These are phyloP conservation scores for Xylariaceae sp. DNA, from an alignment of 2,329 filamentous ascomycete genomes.

Conservation along the genomic window DNA sequence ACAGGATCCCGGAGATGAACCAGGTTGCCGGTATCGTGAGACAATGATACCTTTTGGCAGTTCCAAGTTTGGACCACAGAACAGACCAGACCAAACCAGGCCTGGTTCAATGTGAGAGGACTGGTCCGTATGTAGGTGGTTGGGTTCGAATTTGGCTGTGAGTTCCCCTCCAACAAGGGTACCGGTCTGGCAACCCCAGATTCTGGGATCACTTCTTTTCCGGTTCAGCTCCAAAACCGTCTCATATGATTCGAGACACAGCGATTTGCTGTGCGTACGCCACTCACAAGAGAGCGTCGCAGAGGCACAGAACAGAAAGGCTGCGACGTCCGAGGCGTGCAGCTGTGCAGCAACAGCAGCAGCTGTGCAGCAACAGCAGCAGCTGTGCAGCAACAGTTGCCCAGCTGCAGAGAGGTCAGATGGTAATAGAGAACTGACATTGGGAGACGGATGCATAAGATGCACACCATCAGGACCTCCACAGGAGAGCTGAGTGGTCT, in stretches of 20 bases:
- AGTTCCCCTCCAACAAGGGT: neutral
- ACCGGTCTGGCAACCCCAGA: conserved; percentile 6
- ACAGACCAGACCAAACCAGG: neutral
- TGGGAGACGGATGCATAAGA: conserved; percentile 28
- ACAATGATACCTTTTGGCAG: neutral
- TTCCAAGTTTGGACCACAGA: neutral
- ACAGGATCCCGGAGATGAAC: neutral
- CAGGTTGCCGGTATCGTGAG: neutral
- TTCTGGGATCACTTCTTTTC: conserved; percentile 10
- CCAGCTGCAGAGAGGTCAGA: conserved; percentile 22
- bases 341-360: too few relatives aligned
- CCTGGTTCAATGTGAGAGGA: neutral
- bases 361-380: too few relatives aligned
- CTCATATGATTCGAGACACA: too few relatives aligned
- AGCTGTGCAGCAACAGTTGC: too few relatives aligned
- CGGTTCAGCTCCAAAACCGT: neutral
- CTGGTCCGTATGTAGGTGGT: neutral
- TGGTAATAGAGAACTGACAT: conserved; percentile 27
- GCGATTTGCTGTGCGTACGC: too few relatives aligned
- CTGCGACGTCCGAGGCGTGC: too few relatives aligned
- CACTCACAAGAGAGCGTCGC: too few relatives aligned
- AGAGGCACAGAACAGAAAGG: too few relatives aligned
- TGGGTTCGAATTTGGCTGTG: too few relatives aligned
- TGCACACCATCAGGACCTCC: conserved; percentile 31
- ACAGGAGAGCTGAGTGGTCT: conserved; percentile 28